phyloP scores from a whole-genome alignment of 140 eudicot genomes.

The Anethum foeniculum region DNA sequence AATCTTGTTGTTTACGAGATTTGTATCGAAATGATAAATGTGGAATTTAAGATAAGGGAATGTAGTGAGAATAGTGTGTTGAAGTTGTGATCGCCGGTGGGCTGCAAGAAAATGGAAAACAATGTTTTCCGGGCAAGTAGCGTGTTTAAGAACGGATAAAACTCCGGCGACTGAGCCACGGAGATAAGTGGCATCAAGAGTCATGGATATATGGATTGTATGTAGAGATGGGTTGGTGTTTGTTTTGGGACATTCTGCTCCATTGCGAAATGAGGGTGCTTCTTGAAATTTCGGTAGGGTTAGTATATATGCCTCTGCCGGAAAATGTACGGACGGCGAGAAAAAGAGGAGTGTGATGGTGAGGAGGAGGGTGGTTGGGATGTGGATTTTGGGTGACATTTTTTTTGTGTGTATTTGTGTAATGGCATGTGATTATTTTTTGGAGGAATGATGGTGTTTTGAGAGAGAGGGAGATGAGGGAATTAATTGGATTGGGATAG shows the following conservation, averaged over 20 bases:
- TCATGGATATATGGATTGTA: conserved; percentile 79
- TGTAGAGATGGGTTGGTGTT: conserved; percentile 8
- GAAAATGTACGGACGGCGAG: conserved; percentile 20
- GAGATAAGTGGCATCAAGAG: conserved; percentile 84
- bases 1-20: conserved; percentile 50
- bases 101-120: conserved; percentile 71
- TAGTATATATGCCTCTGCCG: conserved; percentile 6
- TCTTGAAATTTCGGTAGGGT: conserved; percentile 47
- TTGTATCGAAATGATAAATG: conserved; percentile 57
- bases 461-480: background rate
- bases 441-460: background rate
- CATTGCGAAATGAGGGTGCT: conserved; percentile 82
- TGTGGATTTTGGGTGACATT: conserved; percentile 33
- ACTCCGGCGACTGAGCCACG: conserved; percentile 85
- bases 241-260: conserved; percentile 37
- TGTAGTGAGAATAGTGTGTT: conserved; percentile 42
- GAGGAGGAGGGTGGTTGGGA: conserved; percentile 23
- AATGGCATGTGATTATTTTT: conserved; percentile 5
- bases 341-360: conserved; percentile 29
- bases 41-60: conserved; percentile 68
- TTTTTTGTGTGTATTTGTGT: conserved; percentile 1
- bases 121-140: conserved; percentile 75
- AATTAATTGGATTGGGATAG: conserved; percentile 10
- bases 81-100: conserved; percentile 40
- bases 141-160: conserved; percentile 71